Evolutionary conservation across 148 eudicot species (phyloP).

Genomic region (Arctostaphylos glauca): DNA sequence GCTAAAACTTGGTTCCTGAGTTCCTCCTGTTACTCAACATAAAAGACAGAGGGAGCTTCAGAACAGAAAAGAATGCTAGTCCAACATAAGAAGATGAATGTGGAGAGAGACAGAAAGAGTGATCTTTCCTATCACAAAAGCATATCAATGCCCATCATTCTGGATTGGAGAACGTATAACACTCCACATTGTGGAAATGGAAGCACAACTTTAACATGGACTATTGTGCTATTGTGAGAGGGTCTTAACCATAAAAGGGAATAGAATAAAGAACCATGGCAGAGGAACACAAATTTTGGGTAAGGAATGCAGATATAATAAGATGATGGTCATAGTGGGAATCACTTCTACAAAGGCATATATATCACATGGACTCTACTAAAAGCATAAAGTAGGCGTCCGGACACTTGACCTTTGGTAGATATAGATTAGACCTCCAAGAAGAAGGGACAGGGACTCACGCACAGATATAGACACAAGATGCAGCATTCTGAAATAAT

Average conservation of each 20-base stretch:
- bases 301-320: neutral
- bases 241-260: neutral
- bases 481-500: neutral
- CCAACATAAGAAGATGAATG: neutral
- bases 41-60: neutral
- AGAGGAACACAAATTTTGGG: neutral
- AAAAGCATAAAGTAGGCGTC: neutral
- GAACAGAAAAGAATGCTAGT: neutral
- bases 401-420: too few species aligned
- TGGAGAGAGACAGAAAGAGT: neutral
- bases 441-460: neutral
- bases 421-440: too few species aligned
- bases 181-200: neutral
- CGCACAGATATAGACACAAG: neutral
- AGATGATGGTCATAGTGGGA: too few species aligned
- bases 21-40: conserved; percentile 50
- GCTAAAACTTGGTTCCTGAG: conserved; percentile 55
- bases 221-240: neutral
- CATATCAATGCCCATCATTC: neutral
- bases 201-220: neutral
- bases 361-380: neutral
- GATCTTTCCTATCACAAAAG: neutral
- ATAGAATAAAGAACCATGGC: neutral
- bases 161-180: neutral
- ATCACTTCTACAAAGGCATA: neutral